Evolutionary conservation across 495 filamentous ascomycete species (phyloP).

Genomic region (Neurospora sp.): DNA sequence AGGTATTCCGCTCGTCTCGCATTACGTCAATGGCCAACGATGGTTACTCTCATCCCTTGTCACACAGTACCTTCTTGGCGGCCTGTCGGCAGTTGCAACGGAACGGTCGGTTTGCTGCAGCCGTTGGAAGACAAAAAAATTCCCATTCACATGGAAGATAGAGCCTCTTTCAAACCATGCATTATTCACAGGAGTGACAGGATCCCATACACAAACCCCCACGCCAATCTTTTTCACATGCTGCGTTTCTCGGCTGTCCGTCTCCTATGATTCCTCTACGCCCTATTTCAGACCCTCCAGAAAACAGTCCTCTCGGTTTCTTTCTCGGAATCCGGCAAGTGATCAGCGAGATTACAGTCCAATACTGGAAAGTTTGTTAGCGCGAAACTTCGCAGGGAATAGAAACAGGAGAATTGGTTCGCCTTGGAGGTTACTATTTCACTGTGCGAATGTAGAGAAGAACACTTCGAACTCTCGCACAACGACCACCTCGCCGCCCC

Average conservation of each 20-base stretch:
- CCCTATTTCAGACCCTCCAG: background rate
- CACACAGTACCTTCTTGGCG: background rate
- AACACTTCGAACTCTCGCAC: too few species aligned
- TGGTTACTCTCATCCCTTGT: background rate
- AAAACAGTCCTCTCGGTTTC: background rate
- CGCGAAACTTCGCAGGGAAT: too few species aligned
- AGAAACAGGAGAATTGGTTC: too few species aligned
- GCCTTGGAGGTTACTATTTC: too few species aligned
- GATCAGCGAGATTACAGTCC: too few species aligned
- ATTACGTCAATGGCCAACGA: background rate
- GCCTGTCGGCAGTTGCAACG: background rate
- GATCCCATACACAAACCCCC: background rate
- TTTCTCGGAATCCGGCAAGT: background rate
- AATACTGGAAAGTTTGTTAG: too few species aligned
- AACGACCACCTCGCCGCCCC: too few species aligned
- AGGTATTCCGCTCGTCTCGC: background rate
- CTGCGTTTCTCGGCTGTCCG: background rate
- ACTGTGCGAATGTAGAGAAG: too few species aligned
- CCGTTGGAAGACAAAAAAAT: background rate
- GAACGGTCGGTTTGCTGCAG: background rate
- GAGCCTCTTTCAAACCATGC: background rate
- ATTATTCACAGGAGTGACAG: background rate
- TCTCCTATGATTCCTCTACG: background rate
- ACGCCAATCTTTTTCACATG: background rate
- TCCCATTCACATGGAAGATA: background rate